Base-by-base conservation (phyloP, 2,329 filamentous ascomycete species). In the Phoma sp. region DNA sequence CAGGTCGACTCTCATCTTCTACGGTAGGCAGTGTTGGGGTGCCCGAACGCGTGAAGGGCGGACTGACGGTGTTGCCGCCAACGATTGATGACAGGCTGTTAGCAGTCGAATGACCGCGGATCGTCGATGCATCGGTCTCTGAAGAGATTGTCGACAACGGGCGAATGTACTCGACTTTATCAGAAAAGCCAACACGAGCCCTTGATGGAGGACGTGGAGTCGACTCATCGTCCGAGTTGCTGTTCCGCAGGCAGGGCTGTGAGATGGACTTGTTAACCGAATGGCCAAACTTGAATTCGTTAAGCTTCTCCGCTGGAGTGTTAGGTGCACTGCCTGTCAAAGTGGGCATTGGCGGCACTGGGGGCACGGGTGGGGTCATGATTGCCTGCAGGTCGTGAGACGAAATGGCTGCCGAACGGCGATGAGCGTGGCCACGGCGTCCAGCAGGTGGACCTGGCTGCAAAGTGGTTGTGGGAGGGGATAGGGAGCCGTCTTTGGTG, bases 91-190 rank as follows among this genome's bases (percentile, higher is more conserved):
- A 92, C 41, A 95, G 86, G 73, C 90, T 96, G 52, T 88, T 89
- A 24, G 89, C 89, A 30, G 90, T 82, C 1, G 88, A 90, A 71
- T 93, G 90, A 4, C 86, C 85, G 36, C 86, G 83, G 14, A 87
- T 82, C 0, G 90, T 91, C 1, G 82, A 82, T 68, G 88, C 92
- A 40, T 91, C 88, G 0, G 90, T 91, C 70, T 95, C 91, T 18
- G 87, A 93, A 1, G 91, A 96, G 11, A 96, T 86, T 18, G 93
- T 80, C 2, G 93, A 96, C 14, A 96, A 77, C 0, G 93, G 92
- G 9, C 91, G 85, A 64, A 93, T 93, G 59, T 89, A 92, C 72
- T 96, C 90, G 25, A 96, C 81, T 9, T 86, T 89, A 59, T 96
- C 91, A 1, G 90, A 91, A 68, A 96, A 96, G 0, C 89, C 90